Evolutionary conservation across 371 early-diverging fungal species (phyloP).

Genomic region (Mucor mucedo): DNA sequence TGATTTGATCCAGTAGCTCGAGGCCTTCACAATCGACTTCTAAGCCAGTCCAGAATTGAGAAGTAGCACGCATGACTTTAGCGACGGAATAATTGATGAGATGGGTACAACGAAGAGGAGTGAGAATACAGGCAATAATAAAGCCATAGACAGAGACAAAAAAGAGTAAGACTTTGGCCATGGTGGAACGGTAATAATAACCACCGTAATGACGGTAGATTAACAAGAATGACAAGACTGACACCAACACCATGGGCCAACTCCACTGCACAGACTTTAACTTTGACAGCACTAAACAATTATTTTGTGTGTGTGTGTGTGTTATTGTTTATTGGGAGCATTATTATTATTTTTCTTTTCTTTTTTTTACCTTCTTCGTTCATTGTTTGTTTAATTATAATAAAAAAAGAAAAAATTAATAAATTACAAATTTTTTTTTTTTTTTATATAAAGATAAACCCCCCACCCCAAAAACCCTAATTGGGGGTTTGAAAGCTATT

Average conservation of each 20-base stretch:
- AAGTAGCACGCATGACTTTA: slow-evolving; percentile 55
- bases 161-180: slow-evolving; percentile 29
- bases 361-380: slow-evolving; percentile 12
- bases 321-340: too few relatives aligned
- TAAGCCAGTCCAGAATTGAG: slow-evolving; percentile 60
- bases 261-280: neutral
- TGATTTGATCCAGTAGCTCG: slow-evolving; percentile 55
- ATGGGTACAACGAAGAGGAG: slow-evolving; percentile 49
- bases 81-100: slow-evolving; percentile 69
- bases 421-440: neutral
- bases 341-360: neutral
- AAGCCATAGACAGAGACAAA: slow-evolving; percentile 52
- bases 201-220: slow-evolving; percentile 27
- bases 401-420: slow-evolving; percentile 6
- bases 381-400: neutral
- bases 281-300: too few relatives aligned
- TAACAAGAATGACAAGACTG: slow-evolving; percentile 4
- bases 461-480: slow-evolving; percentile 12
- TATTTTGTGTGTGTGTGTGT: too few relatives aligned
- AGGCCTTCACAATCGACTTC: slow-evolving; percentile 63
- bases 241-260: slow-evolving; percentile 6
- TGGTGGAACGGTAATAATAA: slow-evolving; percentile 37
- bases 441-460: neutral
- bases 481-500: slow-evolving; percentile 4
- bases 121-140: slow-evolving; percentile 48